Conservation (phyloP, 768 basidiomycete genomes). For the Tulasnella sp. region DNA sequence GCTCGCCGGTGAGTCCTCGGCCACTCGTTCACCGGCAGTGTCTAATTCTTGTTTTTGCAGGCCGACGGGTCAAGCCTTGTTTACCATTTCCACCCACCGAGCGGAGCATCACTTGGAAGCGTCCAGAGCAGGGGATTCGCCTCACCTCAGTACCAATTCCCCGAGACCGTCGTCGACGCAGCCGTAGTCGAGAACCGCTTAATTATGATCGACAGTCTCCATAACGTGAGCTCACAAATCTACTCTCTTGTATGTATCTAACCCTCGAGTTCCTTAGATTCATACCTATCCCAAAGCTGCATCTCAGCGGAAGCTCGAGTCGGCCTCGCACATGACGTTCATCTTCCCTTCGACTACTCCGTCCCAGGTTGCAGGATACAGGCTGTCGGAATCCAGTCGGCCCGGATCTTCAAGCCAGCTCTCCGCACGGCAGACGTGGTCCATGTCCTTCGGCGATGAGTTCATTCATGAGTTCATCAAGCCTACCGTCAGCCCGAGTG, state of each 20-base stretch:
- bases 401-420: background rate
- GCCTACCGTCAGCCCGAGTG: background rate
- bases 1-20: background rate
- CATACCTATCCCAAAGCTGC: slow-evolving; percentile 3
- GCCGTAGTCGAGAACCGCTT: slow-evolving; percentile 1
- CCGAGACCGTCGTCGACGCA: background rate
- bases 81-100: slow-evolving; percentile 75
- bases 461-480: background rate
- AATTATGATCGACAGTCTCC: slow-evolving; percentile 66
- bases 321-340: slow-evolving; percentile 4
- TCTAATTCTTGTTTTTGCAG: background rate
- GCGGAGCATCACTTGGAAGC: slow-evolving; percentile 45
- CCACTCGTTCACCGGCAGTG: background rate
- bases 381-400: background rate
- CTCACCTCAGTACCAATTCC: slow-evolving; percentile 2
- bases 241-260: background rate
- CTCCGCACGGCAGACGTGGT: background rate
- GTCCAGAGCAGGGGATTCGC: slow-evolving; percentile 4
- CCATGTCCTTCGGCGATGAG: background rate
- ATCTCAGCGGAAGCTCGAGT: background rate
- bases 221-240: slow-evolving; percentile 55
- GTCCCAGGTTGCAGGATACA: background rate
- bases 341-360: slow-evolving; percentile 1
- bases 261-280: background rate
- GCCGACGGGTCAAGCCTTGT: slow-evolving; percentile 34